Percentiles rank a stretch among this genome's conserved stretches.
phyloP scores from a whole-genome alignment of 306 rosid genomes.

The Castanea mollissima region DNA sequence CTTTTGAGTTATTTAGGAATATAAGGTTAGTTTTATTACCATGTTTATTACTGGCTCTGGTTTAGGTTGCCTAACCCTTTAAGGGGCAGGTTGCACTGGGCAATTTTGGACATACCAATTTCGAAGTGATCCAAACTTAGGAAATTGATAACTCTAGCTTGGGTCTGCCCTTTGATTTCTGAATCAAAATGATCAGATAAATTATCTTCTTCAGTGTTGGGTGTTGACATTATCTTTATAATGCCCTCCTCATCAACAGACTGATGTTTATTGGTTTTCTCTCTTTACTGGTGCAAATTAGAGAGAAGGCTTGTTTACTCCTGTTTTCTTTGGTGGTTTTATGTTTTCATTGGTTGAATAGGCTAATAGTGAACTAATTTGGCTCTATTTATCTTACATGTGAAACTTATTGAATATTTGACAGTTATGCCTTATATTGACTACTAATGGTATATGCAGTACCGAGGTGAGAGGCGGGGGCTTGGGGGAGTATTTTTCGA shows the following conservation, averaged over 20 bases:
- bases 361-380: background rate
- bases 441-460: constrained; percentile 48
- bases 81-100: background rate
- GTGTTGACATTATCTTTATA: background rate
- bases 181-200: background rate
- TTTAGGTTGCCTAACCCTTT: background rate
- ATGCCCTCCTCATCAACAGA: background rate
- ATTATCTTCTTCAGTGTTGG: background rate
- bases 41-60: background rate
- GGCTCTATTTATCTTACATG: background rate
- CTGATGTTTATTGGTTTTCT: background rate
- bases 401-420: constrained; percentile 1
- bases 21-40: background rate
- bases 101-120: background rate
- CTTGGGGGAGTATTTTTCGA: constrained; percentile 97
- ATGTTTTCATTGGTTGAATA: background rate
- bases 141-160: background rate
- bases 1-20: background rate
- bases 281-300: background rate
- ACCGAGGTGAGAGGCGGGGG: constrained; percentile 87
- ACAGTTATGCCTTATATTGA: constrained; percentile 2
- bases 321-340: background rate
- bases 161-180: background rate
- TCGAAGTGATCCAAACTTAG: background rate
- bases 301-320: background rate